Evolutionary conservation across 228 moss, liverwort and hornwort species (phyloP), one percentile per base, ranked within the genome.

Genomic region (Sphagnum magellanicum): DNA sequence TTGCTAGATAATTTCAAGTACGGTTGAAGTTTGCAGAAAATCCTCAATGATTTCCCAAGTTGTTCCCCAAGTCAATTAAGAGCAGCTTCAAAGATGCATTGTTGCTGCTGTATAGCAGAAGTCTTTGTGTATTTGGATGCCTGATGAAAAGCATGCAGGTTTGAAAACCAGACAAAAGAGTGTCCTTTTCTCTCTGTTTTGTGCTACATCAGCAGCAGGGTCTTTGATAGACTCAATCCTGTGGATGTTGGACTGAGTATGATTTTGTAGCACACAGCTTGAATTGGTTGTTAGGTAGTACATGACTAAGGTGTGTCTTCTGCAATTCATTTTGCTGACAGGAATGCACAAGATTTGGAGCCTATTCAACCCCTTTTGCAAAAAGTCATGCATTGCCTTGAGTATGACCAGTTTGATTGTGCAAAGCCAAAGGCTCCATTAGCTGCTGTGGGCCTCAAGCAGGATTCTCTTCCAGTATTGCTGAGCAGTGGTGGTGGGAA

Each of bases 1-100:
- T 91, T 88, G 6, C 87, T 93, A 59, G 87, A 88, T n/a, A 82
- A 73, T 70, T 86, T 98, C 73, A 92, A 81, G 88, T 88, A 79
- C 48, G 79, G 14, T 50, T 17, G n/a, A 60, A 51, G 16, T 17
- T 53, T 11, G 17, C 50, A 64, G 4, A 49, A 5, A 62, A 62
- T 16, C 47, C 9, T 62, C 47, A 47, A 5, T 6, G 61, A 60
- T 14, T 14, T 60, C 60, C 14, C 60, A 60, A 14, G n/a, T 60
- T 11, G 16, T 60, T 32, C 32, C 32, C 32, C 32, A 32, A 32
- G 32, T 32, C 32, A 32, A 32, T 32, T 32, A 32, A 32, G 32
- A 32, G 32, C 32, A 32, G 32, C 32, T 32, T 32, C 32, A 32
- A 32, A 32, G 32, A 32, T 32, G 32, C 32, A 2, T 32, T 32